Percentiles rank a stretch among this genome's conserved stretches.
These are phyloP conservation scores for Myxozyma geophila DNA, from an alignment of 805 yeast species.

Conservation along the genomic window DNA sequence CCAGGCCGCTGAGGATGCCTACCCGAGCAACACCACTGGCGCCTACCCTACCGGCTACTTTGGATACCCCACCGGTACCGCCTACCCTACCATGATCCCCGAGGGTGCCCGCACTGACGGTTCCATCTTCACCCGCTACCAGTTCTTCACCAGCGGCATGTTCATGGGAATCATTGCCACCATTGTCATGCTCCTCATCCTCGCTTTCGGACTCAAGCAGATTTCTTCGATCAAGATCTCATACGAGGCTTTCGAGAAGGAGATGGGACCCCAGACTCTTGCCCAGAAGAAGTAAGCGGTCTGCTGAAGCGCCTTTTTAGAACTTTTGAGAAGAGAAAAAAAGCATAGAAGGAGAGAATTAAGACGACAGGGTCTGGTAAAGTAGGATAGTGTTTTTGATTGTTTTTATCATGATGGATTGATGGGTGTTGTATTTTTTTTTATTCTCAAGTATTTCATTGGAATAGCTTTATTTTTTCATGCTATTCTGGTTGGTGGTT, in stretches of 20 bases:
- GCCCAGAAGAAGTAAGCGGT: slow-evolving; percentile 25
- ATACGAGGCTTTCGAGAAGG: slow-evolving; percentile 79
- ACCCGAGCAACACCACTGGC: slow-evolving; percentile 18
- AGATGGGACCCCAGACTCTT: slow-evolving; percentile 34
- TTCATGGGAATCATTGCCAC: slow-evolving; percentile 76
- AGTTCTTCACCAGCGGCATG: slow-evolving; percentile 79
- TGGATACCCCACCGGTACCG: slow-evolving; percentile 30
- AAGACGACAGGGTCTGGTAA: neutral
- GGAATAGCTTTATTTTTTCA: neutral
- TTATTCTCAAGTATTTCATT: slow-evolving; percentile 3
- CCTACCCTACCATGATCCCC: slow-evolving; percentile 31
- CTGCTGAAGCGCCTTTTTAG: neutral
- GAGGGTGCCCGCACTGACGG: slow-evolving; percentile 37
- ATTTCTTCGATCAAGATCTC: slow-evolving; percentile 71
- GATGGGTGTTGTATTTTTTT: slow-evolving; percentile 2
- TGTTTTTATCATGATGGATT: slow-evolving; percentile 2
- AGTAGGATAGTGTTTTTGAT: neutral
- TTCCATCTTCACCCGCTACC: slow-evolving; percentile 63
- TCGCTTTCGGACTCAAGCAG: slow-evolving; percentile 72
- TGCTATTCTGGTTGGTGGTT: slow-evolving; percentile 21
- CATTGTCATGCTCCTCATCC: slow-evolving; percentile 58
- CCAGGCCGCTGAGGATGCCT: slow-evolving; percentile 15
- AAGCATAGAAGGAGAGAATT: neutral
- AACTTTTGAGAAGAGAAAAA: neutral
- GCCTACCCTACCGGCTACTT: slow-evolving; percentile 27